A percentile compares a stretch with the other conserved stretches of the same genome.
Evolutionary conservation across 495 filamentous ascomycete species (phyloP).

Genomic region (Lentithecium fluviatile): DNA sequence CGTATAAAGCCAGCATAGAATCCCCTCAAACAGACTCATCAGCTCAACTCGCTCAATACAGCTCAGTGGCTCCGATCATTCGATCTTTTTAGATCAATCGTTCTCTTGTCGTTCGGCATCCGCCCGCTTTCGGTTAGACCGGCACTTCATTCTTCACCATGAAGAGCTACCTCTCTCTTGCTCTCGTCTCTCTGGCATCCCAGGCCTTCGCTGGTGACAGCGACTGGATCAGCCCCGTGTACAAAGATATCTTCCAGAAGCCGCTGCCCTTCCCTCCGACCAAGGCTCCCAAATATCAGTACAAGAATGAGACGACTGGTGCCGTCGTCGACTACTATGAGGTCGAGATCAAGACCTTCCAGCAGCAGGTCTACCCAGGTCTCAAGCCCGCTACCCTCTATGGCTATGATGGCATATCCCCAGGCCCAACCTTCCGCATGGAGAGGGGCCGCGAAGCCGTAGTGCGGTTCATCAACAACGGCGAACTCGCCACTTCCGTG

Average conservation of each 20-base stretch:
- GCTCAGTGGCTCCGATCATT: neutral
- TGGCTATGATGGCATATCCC: conserved; percentile 56
- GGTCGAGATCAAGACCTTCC: conserved; percentile 49
- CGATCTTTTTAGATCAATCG: neutral
- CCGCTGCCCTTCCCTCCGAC: conserved; percentile 52
- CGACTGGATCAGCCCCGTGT: conserved; percentile 40
- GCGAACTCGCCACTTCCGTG: conserved; percentile 44
- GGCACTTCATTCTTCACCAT: conserved; percentile 13
- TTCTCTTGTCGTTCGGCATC: too few relatives aligned
- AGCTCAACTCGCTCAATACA: too few relatives aligned
- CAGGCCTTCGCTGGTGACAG: conserved; percentile 26
- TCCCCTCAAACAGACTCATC: neutral
- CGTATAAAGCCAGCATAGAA: conserved; percentile 3
- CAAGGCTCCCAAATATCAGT: conserved; percentile 42
- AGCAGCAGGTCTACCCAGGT: conserved; percentile 49
- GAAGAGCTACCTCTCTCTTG: conserved; percentile 11
- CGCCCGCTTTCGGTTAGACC: too few relatives aligned
- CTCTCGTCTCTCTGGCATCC: conserved; percentile 6
- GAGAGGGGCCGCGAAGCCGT: conserved; percentile 50
- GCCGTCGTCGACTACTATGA: conserved; percentile 50
- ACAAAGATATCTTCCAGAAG: conserved; percentile 49
- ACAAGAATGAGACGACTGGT: conserved; percentile 30
- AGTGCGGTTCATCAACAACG: conserved; percentile 55
- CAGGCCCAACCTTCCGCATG: conserved; percentile 53
- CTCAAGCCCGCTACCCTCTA: conserved; percentile 49